Evolutionary conservation across 192 early-diverging fungal genomes (phyloP), one percentile per base, ranked within the genome.

Genomic region (Mortierella hygrophila): DNA sequence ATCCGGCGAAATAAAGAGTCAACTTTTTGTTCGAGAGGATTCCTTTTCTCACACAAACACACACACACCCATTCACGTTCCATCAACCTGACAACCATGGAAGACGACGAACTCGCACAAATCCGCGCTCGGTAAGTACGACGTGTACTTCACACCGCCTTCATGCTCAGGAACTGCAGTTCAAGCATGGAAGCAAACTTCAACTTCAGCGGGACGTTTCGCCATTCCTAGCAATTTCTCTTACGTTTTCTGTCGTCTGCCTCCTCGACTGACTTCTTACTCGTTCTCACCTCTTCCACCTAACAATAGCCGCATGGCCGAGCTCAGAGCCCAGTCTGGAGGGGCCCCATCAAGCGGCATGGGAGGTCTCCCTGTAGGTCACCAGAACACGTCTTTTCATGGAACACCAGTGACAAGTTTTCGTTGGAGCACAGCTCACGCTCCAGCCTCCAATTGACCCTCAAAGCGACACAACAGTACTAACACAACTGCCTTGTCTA

Each of bases 91-190:
- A 75, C 63, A 78, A 85, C 72, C 74, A 94, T 94, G 95, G 93
- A 91, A 76, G 95, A 95, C 92, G 93, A 94, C 88, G 96, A 97
- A 82, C 92, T 97, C 41, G 90, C 90, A 84, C 92, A 92, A 68
- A 95, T 97, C 81, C 91, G 96, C 70, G 94, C 93, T 49, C 91
- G 92, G 80, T 92, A 95, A 69, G 79, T 93, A 52, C 15, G 18
- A 20, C 49, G 18, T 21, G 16, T 40, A 10, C 52, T 9, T 26
- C 29, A 32, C 54, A 6, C 18, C 18, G 20, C 54, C 11, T n/a
- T 13, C 32, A 40, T 41, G 1, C 1, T 65, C 21, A 37, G 71
- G 29, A 38, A 87, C 3, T 1, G 7, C 18, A 21, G 37, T 32
- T 29, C 7, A 35, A 52, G 73, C 6, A 35, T 41, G 40, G 52